A percentile compares a stretch with the other conserved stretches of the same genome.
Evolutionary conservation across 1,284 basidiomycete genomes (phyloP).

Genomic region (Stygiomarasmius scandens): DNA sequence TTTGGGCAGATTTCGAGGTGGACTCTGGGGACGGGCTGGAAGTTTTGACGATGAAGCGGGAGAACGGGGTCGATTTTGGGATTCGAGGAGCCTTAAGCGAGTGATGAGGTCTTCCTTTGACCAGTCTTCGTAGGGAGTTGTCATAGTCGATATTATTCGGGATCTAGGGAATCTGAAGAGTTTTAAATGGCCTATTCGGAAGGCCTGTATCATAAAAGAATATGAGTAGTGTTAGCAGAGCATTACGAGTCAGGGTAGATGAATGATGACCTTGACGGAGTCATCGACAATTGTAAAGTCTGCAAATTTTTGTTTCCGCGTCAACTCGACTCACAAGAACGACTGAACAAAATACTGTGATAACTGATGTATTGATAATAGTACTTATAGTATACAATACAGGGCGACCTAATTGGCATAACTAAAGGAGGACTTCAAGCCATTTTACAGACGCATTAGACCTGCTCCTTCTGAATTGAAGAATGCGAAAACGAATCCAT

Average conservation of each 20-base stretch:
- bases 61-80: conserved; percentile 6
- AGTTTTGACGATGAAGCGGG: background rate
- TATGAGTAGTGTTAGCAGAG: background rate
- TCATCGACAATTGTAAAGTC: background rate
- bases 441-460: no score
- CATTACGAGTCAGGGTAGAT: background rate
- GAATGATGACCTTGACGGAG: background rate
- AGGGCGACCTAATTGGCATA: no score
- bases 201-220: background rate
- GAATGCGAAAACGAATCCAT: no score
- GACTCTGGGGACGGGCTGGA: conserved; percentile 11
- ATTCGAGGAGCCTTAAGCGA: conserved; percentile 58
- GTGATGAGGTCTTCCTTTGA: conserved; percentile 70
- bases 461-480: no score
- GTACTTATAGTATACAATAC: no score
- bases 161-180: background rate
- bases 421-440: no score
- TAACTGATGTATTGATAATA: no score
- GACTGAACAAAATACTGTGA: no score
- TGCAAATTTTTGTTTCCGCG: no score
- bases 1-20: conserved; percentile 19
- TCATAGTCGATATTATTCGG: conserved; percentile 9
- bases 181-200: background rate
- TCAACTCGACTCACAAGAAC: no score
- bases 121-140: conserved; percentile 54